Base-by-base conservation (phyloP, 2,329 filamentous ascomycete genomes). In the Epichloe uncinata region DNA sequence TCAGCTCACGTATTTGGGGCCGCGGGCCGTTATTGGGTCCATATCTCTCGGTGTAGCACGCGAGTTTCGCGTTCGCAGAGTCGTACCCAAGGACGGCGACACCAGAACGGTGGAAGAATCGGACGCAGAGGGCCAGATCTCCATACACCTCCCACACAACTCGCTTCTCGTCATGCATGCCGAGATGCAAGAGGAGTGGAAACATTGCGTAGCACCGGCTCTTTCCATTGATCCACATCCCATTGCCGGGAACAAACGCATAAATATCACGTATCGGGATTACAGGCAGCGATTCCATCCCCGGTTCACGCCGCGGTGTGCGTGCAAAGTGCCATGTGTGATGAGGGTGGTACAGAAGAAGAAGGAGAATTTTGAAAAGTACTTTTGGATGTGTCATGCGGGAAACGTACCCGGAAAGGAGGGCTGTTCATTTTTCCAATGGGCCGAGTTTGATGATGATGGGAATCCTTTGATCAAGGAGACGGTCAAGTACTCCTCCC, bases 121-220 rank as follows among this genome's bases (percentile, higher is more conserved):
- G 2, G 84, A 93, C 55, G 74, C 77, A 0, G 80, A 86, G 60
- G 91, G 90, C 4, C 90, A 95, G 62, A 91, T 97, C 52, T 82
- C 88, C 1, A 93, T 97, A 42, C 88, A 96, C 58, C 79, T 97
- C 0, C 91, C 91, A 0, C 93, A 97, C 66, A 97, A 97, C 64
- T 94, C 87, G 0, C 75, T 97, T 0, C 74, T 98, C 0, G 74
- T 97, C 9, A 97, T 98, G 93, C 90, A 97, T 61, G 90, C 91
- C 1, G 88, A 95, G 62, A 97, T 95, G 87, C 91, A 97, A 62
- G 91, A 97, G 62, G 84, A 86, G 61, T 97, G 89, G 89, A 97
- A 96, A 65, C 93, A 98, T 65, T 78, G 79, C 56, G 85, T 98
- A 42, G 74, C 81, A 0, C 85, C 89, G 0, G 82, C 85, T 0